Evolutionary conservation across 192 early-diverging fungal genomes (phyloP), one percentile per base, ranked within the genome.

Genomic region (Coemansia sp.): DNA sequence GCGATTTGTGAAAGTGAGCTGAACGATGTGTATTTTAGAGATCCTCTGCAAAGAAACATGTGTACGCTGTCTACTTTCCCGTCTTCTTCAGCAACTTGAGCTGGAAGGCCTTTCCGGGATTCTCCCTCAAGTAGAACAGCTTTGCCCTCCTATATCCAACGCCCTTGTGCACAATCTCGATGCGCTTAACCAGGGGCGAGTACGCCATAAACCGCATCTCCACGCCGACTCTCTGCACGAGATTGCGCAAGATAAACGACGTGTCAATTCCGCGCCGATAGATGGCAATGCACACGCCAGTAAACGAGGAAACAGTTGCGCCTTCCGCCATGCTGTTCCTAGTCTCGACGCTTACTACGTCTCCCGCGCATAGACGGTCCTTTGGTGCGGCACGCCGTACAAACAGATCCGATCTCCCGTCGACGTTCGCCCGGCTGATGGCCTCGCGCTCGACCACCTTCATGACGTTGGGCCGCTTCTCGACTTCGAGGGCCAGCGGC

Each of bases 241-340:
- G 84, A 56, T 94, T 94, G 27, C 92, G 87, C 68, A 94, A 79
- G 7, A 88, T 91, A 65, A 94, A 91, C 70, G 85, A 88, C 40
- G 90, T 91, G 51, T 92, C 89, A 19, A 92, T 74, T 5, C 90
- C 92, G 42, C 87, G 86, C 60, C 91, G 82, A 61, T 86, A 85
- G 41, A 94, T 90, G 15, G 89, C 87, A 67, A 92, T 90, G 38
- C 89, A 85, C 14, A 92, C 84, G 15, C 92, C 92, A 38, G 88
- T 82, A 72, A 94, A 94, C n/a, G 70, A 85, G 39, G 84, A 79
- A 6, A 86, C 85, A 6, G 70, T 71, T 15, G 71, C 67, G 22
- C 85, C 70, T 3, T 79, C 71, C 45, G 72, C 74, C 60, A 74
- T 83, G 32, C 86, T 85, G 68, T 86, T 92, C 43, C 85, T 65